Evolutionary conservation across 2,329 filamentous ascomycete species (phyloP).

Genomic region (Lojkania enalia): DNA sequence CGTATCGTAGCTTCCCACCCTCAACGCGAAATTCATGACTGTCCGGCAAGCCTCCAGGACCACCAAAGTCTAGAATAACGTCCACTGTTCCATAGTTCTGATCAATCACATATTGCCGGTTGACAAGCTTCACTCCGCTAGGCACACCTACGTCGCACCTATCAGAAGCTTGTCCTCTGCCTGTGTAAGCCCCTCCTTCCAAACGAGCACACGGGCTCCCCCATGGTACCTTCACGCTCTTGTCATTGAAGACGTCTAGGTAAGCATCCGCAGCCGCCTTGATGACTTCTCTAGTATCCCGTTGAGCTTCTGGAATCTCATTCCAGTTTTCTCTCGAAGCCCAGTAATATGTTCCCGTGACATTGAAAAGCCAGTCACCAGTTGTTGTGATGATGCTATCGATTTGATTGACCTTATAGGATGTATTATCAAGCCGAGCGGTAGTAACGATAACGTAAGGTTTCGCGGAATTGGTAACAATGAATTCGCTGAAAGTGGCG

Average conservation of each 20-base stretch:
- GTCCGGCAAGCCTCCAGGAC: conserved; percentile 30
- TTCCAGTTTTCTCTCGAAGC: conserved; percentile 29
- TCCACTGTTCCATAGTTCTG: conserved; percentile 37
- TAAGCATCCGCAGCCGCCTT: conserved; percentile 35
- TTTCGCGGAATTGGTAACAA: conserved; percentile 26
- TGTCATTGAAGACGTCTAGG: conserved; percentile 32
- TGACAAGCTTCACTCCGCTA: conserved; percentile 30
- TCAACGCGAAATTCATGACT: conserved; percentile 39
- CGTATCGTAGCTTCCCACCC: conserved; percentile 34
- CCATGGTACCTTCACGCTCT: conserved; percentile 32
- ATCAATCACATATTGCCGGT: conserved; percentile 36
- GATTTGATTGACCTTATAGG: conserved; percentile 24
- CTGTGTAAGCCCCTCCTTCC: conserved; percentile 34
- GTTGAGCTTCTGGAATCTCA: conserved; percentile 20
- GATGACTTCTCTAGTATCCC: conserved; percentile 25
- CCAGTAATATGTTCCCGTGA: conserved; percentile 33
- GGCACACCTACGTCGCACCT: conserved; percentile 34
- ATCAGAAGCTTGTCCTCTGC: conserved; percentile 26
- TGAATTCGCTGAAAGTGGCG: conserved; percentile 34
- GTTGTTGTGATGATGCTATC: conserved; percentile 32
- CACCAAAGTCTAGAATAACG: conserved; percentile 36
- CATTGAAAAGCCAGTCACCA: conserved; percentile 39
- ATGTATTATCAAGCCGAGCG: conserved; percentile 28
- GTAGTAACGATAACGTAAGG: conserved; percentile 36
- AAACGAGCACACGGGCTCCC: conserved; percentile 32